Evolutionary conservation across 129 eudicot species (phyloP).

Genomic region (Flaveria robusta): DNA sequence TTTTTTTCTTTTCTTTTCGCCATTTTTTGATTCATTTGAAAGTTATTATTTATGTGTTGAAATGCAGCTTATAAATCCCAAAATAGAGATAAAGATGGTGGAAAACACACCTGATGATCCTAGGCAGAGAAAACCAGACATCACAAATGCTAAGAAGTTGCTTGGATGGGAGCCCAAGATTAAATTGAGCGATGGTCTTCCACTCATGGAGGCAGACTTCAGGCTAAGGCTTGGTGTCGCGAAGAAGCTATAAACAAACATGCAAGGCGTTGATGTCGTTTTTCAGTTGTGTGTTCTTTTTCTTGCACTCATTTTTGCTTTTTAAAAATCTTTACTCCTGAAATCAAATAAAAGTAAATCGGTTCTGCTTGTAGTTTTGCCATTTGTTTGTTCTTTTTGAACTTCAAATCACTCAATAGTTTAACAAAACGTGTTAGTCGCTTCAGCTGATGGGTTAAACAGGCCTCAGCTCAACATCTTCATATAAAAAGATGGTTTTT

Average conservation of each 20-base stretch:
- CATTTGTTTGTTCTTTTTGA: too few species aligned
- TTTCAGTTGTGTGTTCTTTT: conserved; percentile 16
- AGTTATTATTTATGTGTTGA: not conserved
- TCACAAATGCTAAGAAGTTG: conserved; percentile 66
- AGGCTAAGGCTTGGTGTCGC: conserved; percentile 62
- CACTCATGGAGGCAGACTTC: conserved; percentile 79
- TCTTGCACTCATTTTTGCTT: conserved; percentile 18
- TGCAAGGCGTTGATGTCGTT: not conserved
- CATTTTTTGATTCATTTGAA: not conserved
- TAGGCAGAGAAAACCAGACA: conserved; percentile 75
- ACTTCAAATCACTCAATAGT: too few species aligned
- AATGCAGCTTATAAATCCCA: conserved; percentile 63
- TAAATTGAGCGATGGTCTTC: conserved; percentile 70
- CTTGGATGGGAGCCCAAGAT: conserved; percentile 91
- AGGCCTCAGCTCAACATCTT: too few species aligned
- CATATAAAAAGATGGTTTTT: too few species aligned
- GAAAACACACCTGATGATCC: conserved; percentile 88
- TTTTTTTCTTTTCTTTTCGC: not conserved
- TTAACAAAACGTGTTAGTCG: too few species aligned
- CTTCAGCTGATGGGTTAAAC: too few species aligned
- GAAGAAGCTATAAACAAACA: conserved; percentile 36
- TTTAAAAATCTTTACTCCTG: not conserved
- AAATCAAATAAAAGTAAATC: too few species aligned
- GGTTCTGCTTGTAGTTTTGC: too few species aligned
- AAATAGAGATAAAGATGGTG: conserved; percentile 58